A percentile compares a stretch with the other conserved stretches of the same genome.
phyloP scores from a whole-genome alignment of 169 alveolate genomes.

The Plasmodium inui region DNA sequence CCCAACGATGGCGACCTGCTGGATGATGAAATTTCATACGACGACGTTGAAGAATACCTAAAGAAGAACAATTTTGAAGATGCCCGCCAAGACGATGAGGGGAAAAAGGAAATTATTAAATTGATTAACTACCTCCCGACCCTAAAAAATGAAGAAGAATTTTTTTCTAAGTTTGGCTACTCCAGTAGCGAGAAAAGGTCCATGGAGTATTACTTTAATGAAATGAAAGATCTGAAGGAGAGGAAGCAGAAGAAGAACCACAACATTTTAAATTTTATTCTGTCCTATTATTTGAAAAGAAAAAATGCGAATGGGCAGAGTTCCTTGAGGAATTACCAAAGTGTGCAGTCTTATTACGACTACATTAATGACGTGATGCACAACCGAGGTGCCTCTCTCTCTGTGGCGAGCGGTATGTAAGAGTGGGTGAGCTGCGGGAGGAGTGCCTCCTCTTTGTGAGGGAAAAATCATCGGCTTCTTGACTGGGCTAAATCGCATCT shows the following conservation, averaged over 20 bases:
- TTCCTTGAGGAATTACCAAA: conserved; percentile 22
- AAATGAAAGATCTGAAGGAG: conserved; percentile 59
- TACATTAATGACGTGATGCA: conserved; percentile 42
- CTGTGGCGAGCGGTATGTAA: background rate
- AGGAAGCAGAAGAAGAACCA: conserved; percentile 52
- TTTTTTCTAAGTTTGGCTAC: conserved; percentile 71
- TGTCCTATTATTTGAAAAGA: conserved; percentile 38
- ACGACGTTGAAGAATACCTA: conserved; percentile 70
- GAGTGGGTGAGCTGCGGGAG: background rate
- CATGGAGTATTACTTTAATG: conserved; percentile 67
- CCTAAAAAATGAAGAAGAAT: conserved; percentile 40
- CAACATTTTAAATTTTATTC: conserved; percentile 45
- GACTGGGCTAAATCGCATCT: too few relatives aligned
- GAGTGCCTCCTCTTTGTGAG: too few relatives aligned
- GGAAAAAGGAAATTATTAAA: conserved; percentile 75
- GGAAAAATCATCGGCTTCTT: too few relatives aligned
- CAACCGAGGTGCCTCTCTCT: background rate
- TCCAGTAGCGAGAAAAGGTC: conserved; percentile 27
- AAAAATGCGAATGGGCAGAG: background rate
- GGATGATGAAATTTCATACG: conserved; percentile 66
- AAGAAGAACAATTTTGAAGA: conserved; percentile 34
- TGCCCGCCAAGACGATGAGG: conserved; percentile 26
- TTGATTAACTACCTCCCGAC: conserved; percentile 50
- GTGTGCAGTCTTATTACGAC: conserved; percentile 48
- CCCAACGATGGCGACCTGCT: background rate